phyloP scores from a whole-genome alignment of 1,284 basidiomycete genomes.

The Cryptococcus hybrid region DNA sequence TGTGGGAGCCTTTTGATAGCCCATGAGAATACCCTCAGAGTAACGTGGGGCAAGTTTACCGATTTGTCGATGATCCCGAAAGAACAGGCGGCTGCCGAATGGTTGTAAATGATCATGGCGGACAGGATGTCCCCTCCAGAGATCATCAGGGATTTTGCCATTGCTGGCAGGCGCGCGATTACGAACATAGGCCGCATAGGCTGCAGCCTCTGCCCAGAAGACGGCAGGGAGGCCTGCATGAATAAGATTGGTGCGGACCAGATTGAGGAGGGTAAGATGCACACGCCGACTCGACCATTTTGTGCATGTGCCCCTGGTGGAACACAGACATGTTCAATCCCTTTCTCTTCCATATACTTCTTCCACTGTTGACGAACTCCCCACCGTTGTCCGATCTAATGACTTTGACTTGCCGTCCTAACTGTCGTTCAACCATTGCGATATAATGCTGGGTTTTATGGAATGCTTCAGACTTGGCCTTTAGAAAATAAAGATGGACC shows the following conservation, averaged over 20 bases:
- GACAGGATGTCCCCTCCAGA: background rate
- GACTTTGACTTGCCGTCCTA: constrained; percentile 4
- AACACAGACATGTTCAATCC: constrained; percentile 10
- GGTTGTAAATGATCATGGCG: background rate
- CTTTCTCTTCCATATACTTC: constrained; percentile 5
- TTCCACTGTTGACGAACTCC: constrained; percentile 1
- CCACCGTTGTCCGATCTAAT: constrained; percentile 10
- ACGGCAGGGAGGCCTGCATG: constrained; percentile 3
- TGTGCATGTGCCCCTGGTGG: constrained; percentile 20
- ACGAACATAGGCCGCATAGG: constrained; percentile 10
- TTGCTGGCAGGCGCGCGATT: constrained; percentile 8
- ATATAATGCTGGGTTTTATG: too few species aligned
- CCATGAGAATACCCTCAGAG: too few species aligned
- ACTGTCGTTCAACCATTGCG: constrained; percentile 9
- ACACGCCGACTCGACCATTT: constrained; percentile 19
- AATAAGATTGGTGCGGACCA: constrained; percentile 13
- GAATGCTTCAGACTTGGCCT: too few species aligned
- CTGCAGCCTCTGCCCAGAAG: constrained; percentile 18
- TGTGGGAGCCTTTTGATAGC: too few species aligned
- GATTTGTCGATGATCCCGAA: background rate
- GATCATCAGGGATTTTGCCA: background rate
- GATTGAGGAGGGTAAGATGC: constrained; percentile 18
- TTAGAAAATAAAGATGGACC: too few species aligned
- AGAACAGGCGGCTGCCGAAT: background rate
- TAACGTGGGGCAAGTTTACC: too few species aligned